Evolutionary conservation across 768 basidiomycete genomes (phyloP), one percentile per base, ranked within the genome.

Genomic region (Rhodotorula babjevae): DNA sequence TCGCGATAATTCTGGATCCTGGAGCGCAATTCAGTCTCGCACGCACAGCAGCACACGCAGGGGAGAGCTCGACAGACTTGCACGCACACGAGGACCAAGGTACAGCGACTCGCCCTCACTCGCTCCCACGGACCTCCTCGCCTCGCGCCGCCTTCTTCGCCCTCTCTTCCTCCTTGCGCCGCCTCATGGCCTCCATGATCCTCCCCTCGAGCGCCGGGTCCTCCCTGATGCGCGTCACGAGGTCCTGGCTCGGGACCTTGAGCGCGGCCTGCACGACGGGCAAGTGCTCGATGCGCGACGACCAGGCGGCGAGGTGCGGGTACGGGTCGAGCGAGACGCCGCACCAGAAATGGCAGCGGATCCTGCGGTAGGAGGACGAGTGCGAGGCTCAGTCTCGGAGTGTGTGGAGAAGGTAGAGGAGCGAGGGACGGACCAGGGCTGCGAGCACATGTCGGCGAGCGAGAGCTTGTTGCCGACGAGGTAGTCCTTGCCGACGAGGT

Each of bases 171-270:
- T 40, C 49, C 63, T 31, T 50, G 49, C 3, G 25, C 40, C 49
- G 36, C 70, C 46, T n/a, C 71, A 72, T 68, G 59, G 44, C 46
- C 36, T 61, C 63, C 71, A 64, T 72, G 44, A 72, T 61, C 69
- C 52, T 2, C 42, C 12, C 11, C 56, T 70, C 73, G 18, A 68
- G 52, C 2, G 52, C 59, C 25, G 73, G 73, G 29, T 63, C 59
- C 15, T 16, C 6, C 59, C 57, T 61, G 27, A 75, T 46, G 27
- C 61, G 56, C n/a, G 62, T 71, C 15, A 74, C 64, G 42, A 67
- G 33, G 55, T 75, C 69, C 36, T 68, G 63, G 27, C 50, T 46
- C 18, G 71, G 71, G 14, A 72, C 52, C 25, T 69, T 53, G 10
- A 76, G 52, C 14, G 72, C 76, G 21, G 14, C 25, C 16, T 69